Evolutionary conservation across 148 eudicot species (phyloP), one percentile per base, ranked within the genome.

Genomic region (Cornus controversa): DNA sequence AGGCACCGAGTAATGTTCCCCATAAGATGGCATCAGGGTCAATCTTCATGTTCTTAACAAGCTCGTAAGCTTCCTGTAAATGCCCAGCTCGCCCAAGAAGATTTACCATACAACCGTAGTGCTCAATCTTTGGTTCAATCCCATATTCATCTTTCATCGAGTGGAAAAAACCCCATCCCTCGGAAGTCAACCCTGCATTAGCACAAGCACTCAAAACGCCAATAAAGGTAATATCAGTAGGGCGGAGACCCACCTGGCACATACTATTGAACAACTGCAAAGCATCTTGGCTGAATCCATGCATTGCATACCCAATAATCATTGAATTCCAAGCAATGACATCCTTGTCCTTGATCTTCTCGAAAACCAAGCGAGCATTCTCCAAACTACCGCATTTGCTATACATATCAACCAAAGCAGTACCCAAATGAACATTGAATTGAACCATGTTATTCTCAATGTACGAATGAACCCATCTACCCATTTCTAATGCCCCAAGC

Each of bases 51-150:
- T 64, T 71, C 78, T 82, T 86, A 24, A 90, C 77, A 72, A 96
- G 93, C 72, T 82, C 80, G 62, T 89, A 96, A 50, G 99, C 99
- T 84, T 93, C 97, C 42, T 91, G 89, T 36, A 96, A 72, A 42
- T 80, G 69, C 42, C 98, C 93, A 20, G 93, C 97, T 25, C 98
- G 89, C 27, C 98, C 92, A 10, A 96, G 91, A 76, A 96, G 88
- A 85, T 96, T 90, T 60, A 93, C 97, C 99, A 96, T 89, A 80
- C 99, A 93, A 31, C 99, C 99, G 65, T 91, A 93, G 78, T 96
- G 99, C 88, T 93, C 98, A 65, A 90, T 80, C 75, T 91, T 88
- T 0, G 97, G 99, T 68, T 85, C 74, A 75, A 93, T 83, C 40
- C 75, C 53, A 66, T 89, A 88, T 36, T 77, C 70, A 10, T 81